These are phyloP conservation scores for Streptanthus diversifolius DNA, from an alignment of 345 rosid genomes.

Conservation along the genomic window DNA sequence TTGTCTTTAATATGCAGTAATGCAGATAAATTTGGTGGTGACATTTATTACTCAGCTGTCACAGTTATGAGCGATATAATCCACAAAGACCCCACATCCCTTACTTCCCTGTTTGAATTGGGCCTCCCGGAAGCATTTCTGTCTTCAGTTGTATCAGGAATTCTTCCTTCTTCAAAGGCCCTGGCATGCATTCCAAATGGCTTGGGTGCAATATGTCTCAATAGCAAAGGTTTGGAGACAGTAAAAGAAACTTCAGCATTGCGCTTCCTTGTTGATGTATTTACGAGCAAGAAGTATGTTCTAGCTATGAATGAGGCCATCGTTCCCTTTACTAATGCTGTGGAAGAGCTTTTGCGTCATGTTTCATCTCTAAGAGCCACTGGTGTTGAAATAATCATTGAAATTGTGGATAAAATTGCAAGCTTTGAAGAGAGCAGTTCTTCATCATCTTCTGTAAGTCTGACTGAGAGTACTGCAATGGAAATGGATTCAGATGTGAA, in stretches of 20 bases:
- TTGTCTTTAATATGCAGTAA: conserved; percentile 67
- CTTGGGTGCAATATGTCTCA: conserved; percentile 92
- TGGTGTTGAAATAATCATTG: conserved; percentile 89
- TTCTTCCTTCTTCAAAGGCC: conserved; percentile 92
- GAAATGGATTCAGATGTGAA: conserved; percentile 80
- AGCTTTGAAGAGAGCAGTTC: conserved; percentile 48
- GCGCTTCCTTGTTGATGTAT: conserved; percentile 74
- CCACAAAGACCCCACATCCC: conserved; percentile 95
- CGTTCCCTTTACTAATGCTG: conserved; percentile 91
- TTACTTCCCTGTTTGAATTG: conserved; percentile 68
- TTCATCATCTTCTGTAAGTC: conserved; percentile 50
- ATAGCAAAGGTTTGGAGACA: conserved; percentile 81
- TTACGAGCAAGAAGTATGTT: conserved; percentile 85
- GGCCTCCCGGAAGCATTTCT: conserved; percentile 93
- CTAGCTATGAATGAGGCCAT: conserved; percentile 90
- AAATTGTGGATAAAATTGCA: conserved; percentile 77
- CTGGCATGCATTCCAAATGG: conserved; percentile 94
- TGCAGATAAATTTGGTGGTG: conserved; percentile 89
- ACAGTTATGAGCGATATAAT: conserved; percentile 96
- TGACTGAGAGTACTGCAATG: conserved; percentile 61
- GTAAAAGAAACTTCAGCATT: conserved; percentile 83
- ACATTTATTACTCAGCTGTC: conserved; percentile 89
- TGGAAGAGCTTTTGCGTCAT: conserved; percentile 95
- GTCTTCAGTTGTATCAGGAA: conserved; percentile 75
- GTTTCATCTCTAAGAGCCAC: conserved; percentile 73